Evolutionary conservation across 78 protist species (phyloP), one percentile per base, ranked within the genome.

Genomic region (Protostelium mycophagum): DNA sequence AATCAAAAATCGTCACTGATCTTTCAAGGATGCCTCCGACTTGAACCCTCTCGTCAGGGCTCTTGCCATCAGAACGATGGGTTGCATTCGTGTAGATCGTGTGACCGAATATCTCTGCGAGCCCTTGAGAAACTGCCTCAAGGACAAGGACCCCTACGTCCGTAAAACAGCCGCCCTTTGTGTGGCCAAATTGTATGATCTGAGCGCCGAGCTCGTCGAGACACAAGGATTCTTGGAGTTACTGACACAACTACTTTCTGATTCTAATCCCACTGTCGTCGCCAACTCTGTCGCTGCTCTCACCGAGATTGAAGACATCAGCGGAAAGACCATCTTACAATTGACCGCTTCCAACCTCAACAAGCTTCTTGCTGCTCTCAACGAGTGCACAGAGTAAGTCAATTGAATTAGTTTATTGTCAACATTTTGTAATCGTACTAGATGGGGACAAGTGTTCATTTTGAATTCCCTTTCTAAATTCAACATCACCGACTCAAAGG

Each of bases 21-120:
- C 85, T 63, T 23, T 16, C 37, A 28, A 97, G 95, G 99, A 99
- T 93, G 93, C 99, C 1, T 85, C 89, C 28, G 97, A 98, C 87
- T 93, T 85, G 39, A 97, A 96, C 91, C 99, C 99, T 39, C 91
- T 99, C 39, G 94, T 99, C 38, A 95, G 99, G 34, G 99, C 99
- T 1, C 94, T 99, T 0, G 99, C 99, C 31, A 90, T 99, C 37
- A 97, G 99, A 36, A 99, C 99, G 23, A 98, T 99, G 99, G 99
- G 99, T 63, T 98, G 99, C 95, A 98, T 99, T 73, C 97, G 99
- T 34, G 99, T 99, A 16, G 97, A 96, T 88, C 87, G 91, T 28
- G 98, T 99, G 86, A 92, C 96, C 1, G 99, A 98, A 85, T 95
- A 98, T 93, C 91, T 98, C 39, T 92, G 96, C 88, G 97, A 96